phyloP scores from a whole-genome alignment of 768 basidiomycete genomes.

The Hygrocybe punicea region DNA sequence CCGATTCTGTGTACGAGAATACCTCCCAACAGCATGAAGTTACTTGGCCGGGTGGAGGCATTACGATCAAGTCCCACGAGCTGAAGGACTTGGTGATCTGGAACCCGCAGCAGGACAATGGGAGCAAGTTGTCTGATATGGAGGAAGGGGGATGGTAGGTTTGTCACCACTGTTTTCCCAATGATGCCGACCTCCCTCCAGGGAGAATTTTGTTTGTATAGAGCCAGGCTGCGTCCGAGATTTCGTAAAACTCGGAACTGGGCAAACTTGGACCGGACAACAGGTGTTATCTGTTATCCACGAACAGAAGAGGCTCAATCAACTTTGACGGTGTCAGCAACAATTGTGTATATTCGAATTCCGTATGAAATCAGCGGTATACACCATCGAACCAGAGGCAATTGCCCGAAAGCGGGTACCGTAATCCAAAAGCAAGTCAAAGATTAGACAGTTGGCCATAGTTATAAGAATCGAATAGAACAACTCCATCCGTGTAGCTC shows the following conservation, averaged over 20 bases:
- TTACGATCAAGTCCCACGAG: slow-evolving; percentile 51
- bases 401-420: too few species aligned
- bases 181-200: slow-evolving; percentile 23
- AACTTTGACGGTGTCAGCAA: not conserved
- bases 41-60: slow-evolving; percentile 54
- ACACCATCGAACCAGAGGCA: too few species aligned
- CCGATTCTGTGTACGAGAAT: slow-evolving; percentile 77
- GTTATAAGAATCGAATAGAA: too few species aligned
- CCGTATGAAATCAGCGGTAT: not conserved
- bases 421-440: too few species aligned
- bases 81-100: slow-evolving; percentile 87
- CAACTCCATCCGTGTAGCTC: too few species aligned
- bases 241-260: slow-evolving; percentile 59
- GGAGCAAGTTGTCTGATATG: slow-evolving; percentile 82
- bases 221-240: slow-evolving; percentile 86
- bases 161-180: not conserved
- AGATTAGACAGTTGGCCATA: too few species aligned
- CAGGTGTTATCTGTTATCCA: slow-evolving; percentile 52
- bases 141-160: slow-evolving; percentile 81
- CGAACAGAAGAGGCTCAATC: not conserved
- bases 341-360: too few species aligned
- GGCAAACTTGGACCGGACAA: slow-evolving; percentile 71
- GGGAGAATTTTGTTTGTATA: slow-evolving; percentile 85
- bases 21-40: slow-evolving; percentile 55
- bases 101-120: slow-evolving; percentile 79